Evolutionary conservation across 805 yeast genomes (phyloP).

Genomic region (Kurtzmaniella cleridarum): DNA sequence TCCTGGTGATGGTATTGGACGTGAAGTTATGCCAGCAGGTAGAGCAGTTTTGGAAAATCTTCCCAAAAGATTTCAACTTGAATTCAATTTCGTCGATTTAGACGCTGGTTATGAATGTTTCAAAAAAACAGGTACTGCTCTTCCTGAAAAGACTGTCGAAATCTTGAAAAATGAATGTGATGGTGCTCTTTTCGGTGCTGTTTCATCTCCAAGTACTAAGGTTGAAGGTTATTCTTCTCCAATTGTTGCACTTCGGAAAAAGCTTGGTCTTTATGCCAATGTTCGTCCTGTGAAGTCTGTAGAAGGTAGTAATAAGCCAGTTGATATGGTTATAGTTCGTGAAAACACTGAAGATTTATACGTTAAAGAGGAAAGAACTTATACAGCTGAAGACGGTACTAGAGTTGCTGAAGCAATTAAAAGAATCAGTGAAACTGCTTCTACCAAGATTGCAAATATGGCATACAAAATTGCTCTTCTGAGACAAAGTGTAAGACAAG

Average conservation of each 20-base stretch:
- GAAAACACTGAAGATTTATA: constrained; percentile 98
- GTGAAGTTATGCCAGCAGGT: constrained; percentile 98
- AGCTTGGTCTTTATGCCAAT: constrained; percentile 89
- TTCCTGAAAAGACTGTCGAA: constrained; percentile 88
- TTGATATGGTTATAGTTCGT: constrained; percentile 96
- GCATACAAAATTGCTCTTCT: constrained; percentile 91
- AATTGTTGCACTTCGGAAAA: constrained; percentile 96
- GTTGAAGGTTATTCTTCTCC: constrained; percentile 98
- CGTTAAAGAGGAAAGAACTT: constrained; percentile 85
- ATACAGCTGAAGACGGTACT: constrained; percentile 72
- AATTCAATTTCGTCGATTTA: constrained; percentile 80
- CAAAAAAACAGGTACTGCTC: constrained; percentile 90
- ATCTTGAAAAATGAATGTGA: constrained; percentile 77
- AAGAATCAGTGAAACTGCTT: constrained; percentile 87
- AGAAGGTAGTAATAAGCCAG: constrained; percentile 76
- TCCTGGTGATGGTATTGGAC: constrained; percentile 98
- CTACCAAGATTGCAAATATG: constrained; percentile 79
- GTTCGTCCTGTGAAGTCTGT: constrained; percentile 97
- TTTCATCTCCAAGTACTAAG: constrained; percentile 87
- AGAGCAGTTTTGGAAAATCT: constrained; percentile 77
- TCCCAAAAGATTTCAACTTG: constrained; percentile 67
- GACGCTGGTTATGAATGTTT: constrained; percentile 94
- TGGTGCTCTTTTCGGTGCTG: constrained; percentile 98
- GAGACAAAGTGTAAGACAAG: constrained; percentile 74
- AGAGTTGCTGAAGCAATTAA: constrained; percentile 96